These are phyloP conservation scores for Phytophthora parvispora DNA, from an alignment of 352 stramenopile genomes.

Conservation along the genomic window DNA sequence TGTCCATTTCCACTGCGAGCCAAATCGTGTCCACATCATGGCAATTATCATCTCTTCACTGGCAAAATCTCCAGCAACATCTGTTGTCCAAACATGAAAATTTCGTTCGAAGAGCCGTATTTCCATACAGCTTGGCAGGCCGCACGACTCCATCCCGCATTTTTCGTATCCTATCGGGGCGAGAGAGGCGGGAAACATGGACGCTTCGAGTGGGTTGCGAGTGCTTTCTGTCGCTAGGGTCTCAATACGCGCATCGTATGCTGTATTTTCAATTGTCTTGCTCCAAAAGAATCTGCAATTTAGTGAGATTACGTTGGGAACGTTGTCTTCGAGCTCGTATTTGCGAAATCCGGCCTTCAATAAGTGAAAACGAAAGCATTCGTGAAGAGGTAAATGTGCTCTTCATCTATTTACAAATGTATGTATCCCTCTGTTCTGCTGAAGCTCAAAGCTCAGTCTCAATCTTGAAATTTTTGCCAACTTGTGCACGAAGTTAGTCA, in stretches of 20 bases:
- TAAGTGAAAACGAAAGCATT: too few relatives aligned
- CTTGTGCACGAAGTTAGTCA: slow-evolving; percentile 4
- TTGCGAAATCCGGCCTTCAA: too few relatives aligned
- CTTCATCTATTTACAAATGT: too few relatives aligned
- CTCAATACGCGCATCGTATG: too few relatives aligned
- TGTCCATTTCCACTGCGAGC: too few relatives aligned
- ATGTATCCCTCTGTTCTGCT: too few relatives aligned
- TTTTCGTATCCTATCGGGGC: slow-evolving; percentile 11
- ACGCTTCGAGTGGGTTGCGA: background rate
- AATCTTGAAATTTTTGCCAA: slow-evolving; percentile 17
- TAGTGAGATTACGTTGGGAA: too few relatives aligned
- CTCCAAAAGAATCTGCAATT: too few relatives aligned
- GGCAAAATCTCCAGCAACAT: slow-evolving; percentile 22
- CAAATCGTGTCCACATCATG: slow-evolving; percentile 4
- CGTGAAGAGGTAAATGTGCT: too few relatives aligned
- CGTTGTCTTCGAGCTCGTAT: too few relatives aligned
- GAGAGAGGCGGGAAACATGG: background rate
- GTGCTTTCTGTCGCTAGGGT: background rate
- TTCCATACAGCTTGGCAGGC: slow-evolving; percentile 33
- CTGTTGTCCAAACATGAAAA: slow-evolving; percentile 25
- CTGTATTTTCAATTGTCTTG: too few relatives aligned
- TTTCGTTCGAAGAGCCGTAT: slow-evolving; percentile 32
- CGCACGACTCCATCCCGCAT: slow-evolving; percentile 36
- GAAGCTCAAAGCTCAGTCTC: slow-evolving; percentile 5
- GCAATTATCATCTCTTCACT: slow-evolving; percentile 4